A percentile compares a stretch with the other conserved stretches of the same genome.
Conservation (phyloP, 257 asterid genomes). For the Buddleja alternifolia region DNA sequence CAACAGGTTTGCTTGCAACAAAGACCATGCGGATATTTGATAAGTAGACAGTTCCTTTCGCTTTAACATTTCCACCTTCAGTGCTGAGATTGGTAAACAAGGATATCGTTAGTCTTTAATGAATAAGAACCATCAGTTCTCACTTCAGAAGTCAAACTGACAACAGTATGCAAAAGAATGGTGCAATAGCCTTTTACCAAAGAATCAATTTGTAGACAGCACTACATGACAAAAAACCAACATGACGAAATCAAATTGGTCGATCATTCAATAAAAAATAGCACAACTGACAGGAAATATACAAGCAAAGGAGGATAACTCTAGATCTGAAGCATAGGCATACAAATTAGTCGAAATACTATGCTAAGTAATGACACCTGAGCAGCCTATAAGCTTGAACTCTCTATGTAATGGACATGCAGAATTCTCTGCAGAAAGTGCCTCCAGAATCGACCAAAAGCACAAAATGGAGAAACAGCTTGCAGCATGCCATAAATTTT, state of each 20-base stretch:
- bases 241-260: neutral
- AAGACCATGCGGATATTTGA: slow-evolving; percentile 95
- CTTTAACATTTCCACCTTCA: slow-evolving; percentile 74
- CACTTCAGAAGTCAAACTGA: slow-evolving; percentile 2
- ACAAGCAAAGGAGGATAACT: neutral
- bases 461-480: neutral
- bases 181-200: neutral
- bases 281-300: neutral
- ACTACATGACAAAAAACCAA: slow-evolving; percentile 2
- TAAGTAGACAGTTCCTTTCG: slow-evolving; percentile 84
- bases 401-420: neutral
- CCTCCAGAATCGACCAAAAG: neutral
- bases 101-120: neutral
- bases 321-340: slow-evolving; percentile 7
- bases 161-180: neutral
- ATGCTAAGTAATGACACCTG: slow-evolving; percentile 3
- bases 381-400: neutral
- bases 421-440: slow-evolving; percentile 7
- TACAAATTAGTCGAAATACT: neutral
- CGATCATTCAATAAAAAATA: neutral
- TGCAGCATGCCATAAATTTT: neutral
- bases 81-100: slow-evolving; percentile 43
- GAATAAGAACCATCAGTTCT: slow-evolving; percentile 15
- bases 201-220: slow-evolving; percentile 3
- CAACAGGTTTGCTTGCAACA: slow-evolving; percentile 79